These are phyloP conservation scores for Picea sitchensis DNA, from an alignment of 75 land plant species.

Conservation along the genomic window DNA sequence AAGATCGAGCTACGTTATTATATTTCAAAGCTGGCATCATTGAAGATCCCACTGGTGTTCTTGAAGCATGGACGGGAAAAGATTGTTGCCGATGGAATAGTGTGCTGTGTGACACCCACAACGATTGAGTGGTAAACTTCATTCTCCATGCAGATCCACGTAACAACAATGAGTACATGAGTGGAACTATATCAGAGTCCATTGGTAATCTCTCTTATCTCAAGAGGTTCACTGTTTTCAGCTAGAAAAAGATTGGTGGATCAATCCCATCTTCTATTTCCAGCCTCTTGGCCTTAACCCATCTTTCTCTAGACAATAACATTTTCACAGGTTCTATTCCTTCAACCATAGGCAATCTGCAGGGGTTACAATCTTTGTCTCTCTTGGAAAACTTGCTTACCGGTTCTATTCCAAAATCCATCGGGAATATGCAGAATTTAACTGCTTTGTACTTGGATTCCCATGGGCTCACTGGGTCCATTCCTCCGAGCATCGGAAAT, in stretches of 20 bases:
- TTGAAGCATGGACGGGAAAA: slow-evolving; percentile 4
- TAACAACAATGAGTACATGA: neutral
- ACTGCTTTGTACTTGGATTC: neutral
- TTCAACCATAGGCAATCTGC: no score
- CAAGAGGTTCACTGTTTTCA: neutral
- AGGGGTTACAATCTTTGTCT: neutral
- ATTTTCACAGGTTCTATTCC: slow-evolving; percentile 2
- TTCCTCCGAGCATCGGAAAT: neutral
- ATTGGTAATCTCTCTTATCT: neutral
- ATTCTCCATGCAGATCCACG: neutral
- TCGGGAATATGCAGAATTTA: neutral
- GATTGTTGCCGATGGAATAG: slow-evolving; percentile 9
- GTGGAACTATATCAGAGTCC: slow-evolving; percentile 12
- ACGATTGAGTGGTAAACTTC: neutral
- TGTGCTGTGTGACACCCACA: neutral
- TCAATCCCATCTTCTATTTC: slow-evolving; percentile 3
- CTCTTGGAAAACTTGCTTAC: neutral
- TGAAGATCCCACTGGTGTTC: neutral
- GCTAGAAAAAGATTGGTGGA: neutral
- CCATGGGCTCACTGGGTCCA: neutral
- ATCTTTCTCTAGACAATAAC: no score
- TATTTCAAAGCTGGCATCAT: slow-evolving; percentile 10
- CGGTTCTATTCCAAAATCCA: neutral
- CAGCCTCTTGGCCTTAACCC: no score
- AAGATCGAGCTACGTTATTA: neutral